Base-by-base conservation (phyloP, 129 eudicot genomes). In the Lactuca sativa region DNA sequence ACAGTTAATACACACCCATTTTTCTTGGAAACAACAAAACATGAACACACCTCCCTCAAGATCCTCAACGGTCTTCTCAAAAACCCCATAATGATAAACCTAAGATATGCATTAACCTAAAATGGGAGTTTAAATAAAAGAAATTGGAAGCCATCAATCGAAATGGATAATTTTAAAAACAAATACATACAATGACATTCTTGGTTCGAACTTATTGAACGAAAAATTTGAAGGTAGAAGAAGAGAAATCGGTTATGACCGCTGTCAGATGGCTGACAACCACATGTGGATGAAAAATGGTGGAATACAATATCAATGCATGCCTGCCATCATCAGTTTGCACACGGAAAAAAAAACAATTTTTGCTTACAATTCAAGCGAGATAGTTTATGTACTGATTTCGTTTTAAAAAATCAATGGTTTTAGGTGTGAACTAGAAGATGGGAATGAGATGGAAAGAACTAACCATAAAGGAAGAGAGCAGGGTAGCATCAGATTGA, bases 281-380 rank as follows among this genome's bases (percentile, higher is more conserved):
- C 96, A 9, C 96, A 93, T 89, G 96, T 4, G 97, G 97, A 30
- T 91, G 88, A 66, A 91, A 91, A 36, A 85, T 66, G 16, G 97
- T 91, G 58, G 95, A 85, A 12, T 88, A 92, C 75, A 91, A 58
- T 31, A 88, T 66, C 82, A 91, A 21, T 6, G 68, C 82, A 18
- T 73, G 74, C 62, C 92, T 81, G 4, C 92, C 85, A 80, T 88
- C 95, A 3, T 86, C 95, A 47, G 61, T 18, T 18, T 18, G 6
- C 66, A 56, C 51, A 59, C 57, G 58, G 1, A 18, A 18, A 21
- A 51, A 18, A 5, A n/a, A 5, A n/a, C n/a, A n/a, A n/a, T n/a
- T n/a, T n/a, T 13, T 59, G 16, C 21, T 32, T 49, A 12, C 41
- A 60, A 68, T 31, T 67, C 40, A 51, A 56, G 53, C 25, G 16